phyloP scores from a whole-genome alignment of 176 grass and related monocot species.

The Eragrostis nindensis region DNA sequence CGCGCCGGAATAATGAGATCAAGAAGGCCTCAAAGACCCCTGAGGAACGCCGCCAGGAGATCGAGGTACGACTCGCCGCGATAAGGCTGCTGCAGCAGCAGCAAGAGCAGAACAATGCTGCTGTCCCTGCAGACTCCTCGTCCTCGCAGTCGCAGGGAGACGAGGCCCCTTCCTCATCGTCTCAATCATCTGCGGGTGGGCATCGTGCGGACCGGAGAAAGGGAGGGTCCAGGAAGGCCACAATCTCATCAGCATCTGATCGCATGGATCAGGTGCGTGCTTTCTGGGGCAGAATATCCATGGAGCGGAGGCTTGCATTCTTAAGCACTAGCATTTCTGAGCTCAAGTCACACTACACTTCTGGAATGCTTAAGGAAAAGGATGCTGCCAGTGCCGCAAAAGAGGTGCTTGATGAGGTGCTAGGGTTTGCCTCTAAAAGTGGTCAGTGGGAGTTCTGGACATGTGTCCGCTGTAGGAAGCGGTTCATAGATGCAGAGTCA shows the following conservation, averaged over 20 bases:
- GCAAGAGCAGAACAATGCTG: constrained; percentile 41
- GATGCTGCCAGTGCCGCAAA: constrained; percentile 31
- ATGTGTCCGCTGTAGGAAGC: constrained; percentile 64
- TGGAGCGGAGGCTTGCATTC: constrained; percentile 54
- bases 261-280: constrained; percentile 72
- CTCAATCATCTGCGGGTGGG: constrained; percentile 37
- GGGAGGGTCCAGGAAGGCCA: constrained; percentile 52
- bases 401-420: constrained; percentile 55
- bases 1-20: constrained; percentile 80
- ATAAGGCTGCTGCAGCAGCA: constrained; percentile 76
- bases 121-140: background rate
- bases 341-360: constrained; percentile 57
- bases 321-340: constrained; percentile 61
- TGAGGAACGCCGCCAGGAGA: constrained; percentile 92
- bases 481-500: constrained; percentile 45
- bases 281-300: constrained; percentile 63
- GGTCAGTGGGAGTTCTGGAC: constrained; percentile 74
- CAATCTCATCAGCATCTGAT: constrained; percentile 33
- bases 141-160: constrained; percentile 40
- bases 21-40: constrained; percentile 91
- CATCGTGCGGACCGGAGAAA: constrained; percentile 67
- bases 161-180: constrained; percentile 58
- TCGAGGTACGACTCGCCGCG: constrained; percentile 80
- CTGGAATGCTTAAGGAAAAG: constrained; percentile 49
- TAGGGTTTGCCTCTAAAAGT: constrained; percentile 45